Percentiles rank a stretch among this genome's conserved stretches.
These are phyloP conservation scores for Hibiscus mutabilis DNA, from an alignment of 345 rosid genomes.

Conservation along the genomic window DNA sequence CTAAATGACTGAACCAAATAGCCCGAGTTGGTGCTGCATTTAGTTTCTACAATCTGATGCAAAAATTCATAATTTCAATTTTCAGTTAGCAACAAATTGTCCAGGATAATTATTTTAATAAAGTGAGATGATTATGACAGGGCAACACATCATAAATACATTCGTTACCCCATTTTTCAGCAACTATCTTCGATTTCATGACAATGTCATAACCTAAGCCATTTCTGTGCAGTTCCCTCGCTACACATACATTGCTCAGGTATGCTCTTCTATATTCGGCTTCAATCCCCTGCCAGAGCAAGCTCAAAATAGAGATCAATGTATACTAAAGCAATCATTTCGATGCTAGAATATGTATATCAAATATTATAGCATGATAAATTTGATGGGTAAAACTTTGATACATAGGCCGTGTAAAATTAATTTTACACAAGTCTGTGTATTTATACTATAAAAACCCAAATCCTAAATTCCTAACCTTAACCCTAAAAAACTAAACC, in stretches of 20 bases:
- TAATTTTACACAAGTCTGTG: too few relatives aligned
- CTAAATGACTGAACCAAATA: background rate
- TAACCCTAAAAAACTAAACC: too few relatives aligned
- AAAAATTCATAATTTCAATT: background rate
- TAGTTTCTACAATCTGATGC: background rate
- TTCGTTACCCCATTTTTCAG: slow-evolving; percentile 70
- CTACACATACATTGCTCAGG: slow-evolving; percentile 84
- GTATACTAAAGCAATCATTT: background rate
- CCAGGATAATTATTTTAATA: background rate
- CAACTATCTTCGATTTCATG: slow-evolving; percentile 52
- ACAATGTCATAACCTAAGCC: slow-evolving; percentile 62
- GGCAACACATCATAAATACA: background rate
- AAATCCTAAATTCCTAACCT: too few relatives aligned
- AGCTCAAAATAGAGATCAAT: background rate
- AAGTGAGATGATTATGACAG: background rate
- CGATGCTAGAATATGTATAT: background rate
- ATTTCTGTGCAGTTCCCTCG: slow-evolving; percentile 70
- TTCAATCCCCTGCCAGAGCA: slow-evolving; percentile 42
- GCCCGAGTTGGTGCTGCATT: background rate
- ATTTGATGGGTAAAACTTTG: too few relatives aligned
- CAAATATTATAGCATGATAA: background rate
- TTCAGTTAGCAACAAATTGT: background rate
- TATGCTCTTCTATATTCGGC: slow-evolving; percentile 74
- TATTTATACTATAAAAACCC: too few relatives aligned
- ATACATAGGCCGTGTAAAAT: too few relatives aligned